Evolutionary conservation across 2,329 filamentous ascomycete species (phyloP).

Genomic region (Claviceps africana): DNA sequence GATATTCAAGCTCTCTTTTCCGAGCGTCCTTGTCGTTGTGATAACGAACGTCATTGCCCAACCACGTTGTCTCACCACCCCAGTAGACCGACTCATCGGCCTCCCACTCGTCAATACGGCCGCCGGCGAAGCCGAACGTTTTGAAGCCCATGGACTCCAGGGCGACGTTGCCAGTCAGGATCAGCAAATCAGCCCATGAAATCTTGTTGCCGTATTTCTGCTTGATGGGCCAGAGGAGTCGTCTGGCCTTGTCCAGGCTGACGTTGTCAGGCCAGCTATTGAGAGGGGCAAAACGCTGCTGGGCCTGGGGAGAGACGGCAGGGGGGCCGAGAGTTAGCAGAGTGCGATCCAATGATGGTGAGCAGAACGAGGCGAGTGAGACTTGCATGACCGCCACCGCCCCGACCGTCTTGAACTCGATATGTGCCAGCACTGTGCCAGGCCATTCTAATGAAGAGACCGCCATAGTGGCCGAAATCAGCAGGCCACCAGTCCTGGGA

Average conservation of each 20-base stretch:
- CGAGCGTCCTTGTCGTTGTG: slow-evolving; percentile 35
- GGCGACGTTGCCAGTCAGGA: slow-evolving; percentile 62
- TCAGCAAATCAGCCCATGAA: slow-evolving; percentile 62
- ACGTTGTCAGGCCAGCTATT: slow-evolving; percentile 74
- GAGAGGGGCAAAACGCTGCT: slow-evolving; percentile 68
- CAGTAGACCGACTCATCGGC: slow-evolving; percentile 66
- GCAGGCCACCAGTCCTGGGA: slow-evolving; percentile 74
- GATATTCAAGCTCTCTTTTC: slow-evolving; percentile 51
- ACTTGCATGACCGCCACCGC: slow-evolving; percentile 48
- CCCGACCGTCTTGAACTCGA: slow-evolving; percentile 60
- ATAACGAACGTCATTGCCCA: slow-evolving; percentile 63
- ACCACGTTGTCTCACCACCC: slow-evolving; percentile 61
- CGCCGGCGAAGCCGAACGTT: slow-evolving; percentile 60
- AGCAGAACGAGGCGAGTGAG: not conserved
- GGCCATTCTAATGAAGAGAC: slow-evolving; percentile 66
- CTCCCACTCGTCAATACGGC: slow-evolving; percentile 60
- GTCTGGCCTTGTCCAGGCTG: slow-evolving; percentile 65
- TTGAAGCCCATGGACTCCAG: slow-evolving; percentile 64
- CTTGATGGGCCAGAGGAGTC: slow-evolving; percentile 69
- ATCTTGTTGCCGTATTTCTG: slow-evolving; percentile 75
- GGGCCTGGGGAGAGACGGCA: slow-evolving; percentile 29
- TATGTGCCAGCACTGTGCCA: slow-evolving; percentile 75
- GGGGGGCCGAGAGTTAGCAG: not conserved
- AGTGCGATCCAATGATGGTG: too few relatives aligned
- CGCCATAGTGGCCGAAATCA: slow-evolving; percentile 69